These are phyloP conservation scores for Penstemon eatonii DNA, from an alignment of 257 asterid genomes.

Conservation along the genomic window DNA sequence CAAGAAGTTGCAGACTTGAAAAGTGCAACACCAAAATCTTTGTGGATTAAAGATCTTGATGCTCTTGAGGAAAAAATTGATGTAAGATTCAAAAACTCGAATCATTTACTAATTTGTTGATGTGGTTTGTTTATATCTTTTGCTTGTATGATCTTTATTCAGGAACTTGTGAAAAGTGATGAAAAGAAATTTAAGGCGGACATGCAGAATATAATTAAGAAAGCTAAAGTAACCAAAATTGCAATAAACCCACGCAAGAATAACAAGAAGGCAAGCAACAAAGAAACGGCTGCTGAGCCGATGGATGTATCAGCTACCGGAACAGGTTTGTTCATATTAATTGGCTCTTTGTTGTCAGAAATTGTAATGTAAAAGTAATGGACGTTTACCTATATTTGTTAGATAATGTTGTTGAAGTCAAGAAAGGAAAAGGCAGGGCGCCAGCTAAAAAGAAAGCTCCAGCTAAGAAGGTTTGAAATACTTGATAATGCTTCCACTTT, in stretches of 20 bases:
- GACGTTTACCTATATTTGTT: conserved; percentile 7
- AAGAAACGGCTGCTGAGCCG: conserved; percentile 48
- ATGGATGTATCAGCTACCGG: conserved; percentile 58
- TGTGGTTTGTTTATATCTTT: background rate
- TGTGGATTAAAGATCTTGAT: conserved; percentile 84
- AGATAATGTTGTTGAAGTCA: conserved; percentile 47
- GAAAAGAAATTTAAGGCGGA: conserved; percentile 46
- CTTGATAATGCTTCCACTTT: background rate
- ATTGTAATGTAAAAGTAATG: background rate
- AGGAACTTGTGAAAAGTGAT: conserved; percentile 60
- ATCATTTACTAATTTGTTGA: background rate
- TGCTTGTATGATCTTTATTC: conserved; percentile 22
- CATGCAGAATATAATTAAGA: conserved; percentile 32
- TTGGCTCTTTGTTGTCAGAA: background rate
- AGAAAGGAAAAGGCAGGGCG: conserved; percentile 64
- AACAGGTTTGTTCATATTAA: conserved; percentile 42
- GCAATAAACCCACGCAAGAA: conserved; percentile 52
- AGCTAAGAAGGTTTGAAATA: conserved; percentile 50
- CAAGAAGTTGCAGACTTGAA: conserved; percentile 67
- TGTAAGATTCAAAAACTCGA: conserved; percentile 42
- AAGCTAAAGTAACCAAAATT: conserved; percentile 36
- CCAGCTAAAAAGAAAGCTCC: conserved; percentile 81
- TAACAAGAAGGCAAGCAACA: conserved; percentile 46
- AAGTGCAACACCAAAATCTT: conserved; percentile 55
- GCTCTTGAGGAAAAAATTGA: conserved; percentile 66